Evolutionary conservation across 2,329 filamentous ascomycete species (phyloP).

Genomic region (Stachybotrys chartarum): DNA sequence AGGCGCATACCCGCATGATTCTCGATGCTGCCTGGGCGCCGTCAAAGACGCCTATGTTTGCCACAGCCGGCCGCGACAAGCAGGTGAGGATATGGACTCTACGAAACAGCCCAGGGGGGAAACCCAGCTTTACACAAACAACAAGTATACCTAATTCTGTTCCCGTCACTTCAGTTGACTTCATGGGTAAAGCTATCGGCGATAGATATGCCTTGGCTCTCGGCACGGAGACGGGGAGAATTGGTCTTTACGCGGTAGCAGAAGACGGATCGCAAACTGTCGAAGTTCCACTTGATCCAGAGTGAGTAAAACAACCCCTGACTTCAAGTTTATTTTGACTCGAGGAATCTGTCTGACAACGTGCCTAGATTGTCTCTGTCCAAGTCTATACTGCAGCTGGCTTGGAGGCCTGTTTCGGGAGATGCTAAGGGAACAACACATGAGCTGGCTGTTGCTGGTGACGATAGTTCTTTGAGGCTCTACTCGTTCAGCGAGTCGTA

Average conservation of each 20-base stretch:
- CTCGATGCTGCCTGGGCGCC: conserved; percentile 81
- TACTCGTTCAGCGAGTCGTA: conserved; percentile 35
- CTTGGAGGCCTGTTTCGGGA: conserved; percentile 53
- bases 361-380: conserved; percentile 37
- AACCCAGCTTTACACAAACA: conserved; percentile 41
- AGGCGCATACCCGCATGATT: conserved; percentile 90
- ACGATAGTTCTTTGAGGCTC: conserved; percentile 54
- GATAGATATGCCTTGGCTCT: conserved; percentile 40
- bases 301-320: conserved; percentile 26
- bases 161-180: conserved; percentile 66
- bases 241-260: conserved; percentile 36
- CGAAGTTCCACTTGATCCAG: conserved; percentile 23
- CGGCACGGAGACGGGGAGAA: conserved; percentile 47
- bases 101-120: conserved; percentile 21
- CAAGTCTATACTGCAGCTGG: conserved; percentile 58
- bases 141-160: conserved; percentile 46
- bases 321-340: background rate
- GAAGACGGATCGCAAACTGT: conserved; percentile 29
- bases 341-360: conserved; percentile 2
- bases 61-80: conserved; percentile 88
- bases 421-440: conserved; percentile 17
- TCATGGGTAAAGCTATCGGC: conserved; percentile 34
- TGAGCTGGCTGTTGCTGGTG: conserved; percentile 48
- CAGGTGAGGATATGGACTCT: conserved; percentile 63
- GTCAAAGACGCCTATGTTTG: conserved; percentile 51